These are phyloP conservation scores for Wickerhamomyces kurtzmanii DNA, from an alignment of 805 yeast species.

Conservation along the genomic window DNA sequence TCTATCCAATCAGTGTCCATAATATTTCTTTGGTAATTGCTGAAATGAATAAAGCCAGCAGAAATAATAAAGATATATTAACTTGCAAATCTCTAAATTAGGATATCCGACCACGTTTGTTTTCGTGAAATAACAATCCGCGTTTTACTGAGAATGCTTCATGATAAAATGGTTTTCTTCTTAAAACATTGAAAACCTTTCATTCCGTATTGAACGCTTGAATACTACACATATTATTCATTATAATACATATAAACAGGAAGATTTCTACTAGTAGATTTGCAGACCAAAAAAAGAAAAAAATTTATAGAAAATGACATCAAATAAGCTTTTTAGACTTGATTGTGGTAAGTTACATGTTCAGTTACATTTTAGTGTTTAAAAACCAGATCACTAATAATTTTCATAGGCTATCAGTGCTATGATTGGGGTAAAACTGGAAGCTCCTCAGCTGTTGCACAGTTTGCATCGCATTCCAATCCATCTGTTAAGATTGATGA, in stretches of 20 bases:
- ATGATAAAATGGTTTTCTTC: too few species aligned
- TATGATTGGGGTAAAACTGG: slow-evolving; percentile 91
- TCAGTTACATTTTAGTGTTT: not conserved
- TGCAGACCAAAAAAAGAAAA: not conserved
- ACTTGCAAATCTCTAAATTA: not conserved
- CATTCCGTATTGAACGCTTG: too few species aligned
- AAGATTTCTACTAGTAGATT: not conserved
- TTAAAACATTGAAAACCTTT: too few species aligned
- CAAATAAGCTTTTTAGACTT: slow-evolving; percentile 27
- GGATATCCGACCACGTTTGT: too few species aligned
- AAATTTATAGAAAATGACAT: too few species aligned
- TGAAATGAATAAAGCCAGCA: not conserved
- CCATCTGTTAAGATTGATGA: slow-evolving; percentile 56
- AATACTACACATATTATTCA: too few species aligned
- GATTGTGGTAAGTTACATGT: slow-evolving; percentile 23
- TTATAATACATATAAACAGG: too few species aligned
- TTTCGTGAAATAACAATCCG: too few species aligned
- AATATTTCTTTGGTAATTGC: not conserved
- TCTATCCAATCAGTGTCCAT: slow-evolving; percentile 27
- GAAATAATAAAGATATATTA: slow-evolving; percentile 1
- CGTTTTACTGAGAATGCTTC: too few species aligned
- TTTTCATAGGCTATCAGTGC: slow-evolving; percentile 68
- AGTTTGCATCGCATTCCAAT: slow-evolving; percentile 66
- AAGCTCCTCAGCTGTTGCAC: slow-evolving; percentile 78
- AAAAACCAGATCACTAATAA: too few species aligned